Conservation (phyloP, 805 yeast genomes). For the Cyberlindnera mississippiensis region DNA sequence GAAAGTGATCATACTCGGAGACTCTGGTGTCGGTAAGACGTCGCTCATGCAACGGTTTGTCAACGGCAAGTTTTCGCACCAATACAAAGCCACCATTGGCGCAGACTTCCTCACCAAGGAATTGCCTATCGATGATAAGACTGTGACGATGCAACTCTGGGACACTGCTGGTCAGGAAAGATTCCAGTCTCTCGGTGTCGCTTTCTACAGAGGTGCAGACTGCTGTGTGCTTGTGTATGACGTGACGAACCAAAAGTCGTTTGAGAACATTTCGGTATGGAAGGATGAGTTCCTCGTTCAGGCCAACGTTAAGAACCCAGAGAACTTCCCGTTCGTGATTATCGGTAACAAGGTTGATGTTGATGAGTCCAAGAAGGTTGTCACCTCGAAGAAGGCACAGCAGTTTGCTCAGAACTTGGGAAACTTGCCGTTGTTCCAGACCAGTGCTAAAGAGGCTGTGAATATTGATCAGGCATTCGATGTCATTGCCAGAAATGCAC, state of each 20-base stretch:
- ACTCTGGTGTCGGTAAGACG: slow-evolving; percentile 97
- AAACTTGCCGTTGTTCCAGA: slow-evolving; percentile 88
- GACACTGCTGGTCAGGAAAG: slow-evolving; percentile 99
- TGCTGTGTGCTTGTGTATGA: slow-evolving; percentile 96
- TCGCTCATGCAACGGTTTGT: slow-evolving; percentile 97
- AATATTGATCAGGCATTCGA: slow-evolving; percentile 96
- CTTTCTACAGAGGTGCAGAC: slow-evolving; percentile 96
- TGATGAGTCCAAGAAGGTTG: slow-evolving; percentile 83
- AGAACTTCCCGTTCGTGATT: slow-evolving; percentile 91
- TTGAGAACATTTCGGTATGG: slow-evolving; percentile 87
- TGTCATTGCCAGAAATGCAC: slow-evolving; percentile 90
- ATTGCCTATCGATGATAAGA: slow-evolving; percentile 68
- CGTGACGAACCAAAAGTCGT: slow-evolving; percentile 90
- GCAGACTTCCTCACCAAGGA: slow-evolving; percentile 96
- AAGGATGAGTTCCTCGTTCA: slow-evolving; percentile 93
- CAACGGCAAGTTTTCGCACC: slow-evolving; percentile 89
- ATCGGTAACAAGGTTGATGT: slow-evolving; percentile 94
- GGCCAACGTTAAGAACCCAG: slow-evolving; percentile 90
- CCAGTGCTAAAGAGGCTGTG: slow-evolving; percentile 96
- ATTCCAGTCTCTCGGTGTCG: slow-evolving; percentile 94
- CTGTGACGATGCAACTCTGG: slow-evolving; percentile 74
- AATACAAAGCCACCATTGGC: slow-evolving; percentile 96
- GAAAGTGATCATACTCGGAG: slow-evolving; percentile 91
- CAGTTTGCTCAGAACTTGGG: slow-evolving; percentile 60
- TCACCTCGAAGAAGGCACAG: slow-evolving; percentile 55